phyloP scores from a whole-genome alignment of 148 eudicot genomes.

The Nyssa sinensis region DNA sequence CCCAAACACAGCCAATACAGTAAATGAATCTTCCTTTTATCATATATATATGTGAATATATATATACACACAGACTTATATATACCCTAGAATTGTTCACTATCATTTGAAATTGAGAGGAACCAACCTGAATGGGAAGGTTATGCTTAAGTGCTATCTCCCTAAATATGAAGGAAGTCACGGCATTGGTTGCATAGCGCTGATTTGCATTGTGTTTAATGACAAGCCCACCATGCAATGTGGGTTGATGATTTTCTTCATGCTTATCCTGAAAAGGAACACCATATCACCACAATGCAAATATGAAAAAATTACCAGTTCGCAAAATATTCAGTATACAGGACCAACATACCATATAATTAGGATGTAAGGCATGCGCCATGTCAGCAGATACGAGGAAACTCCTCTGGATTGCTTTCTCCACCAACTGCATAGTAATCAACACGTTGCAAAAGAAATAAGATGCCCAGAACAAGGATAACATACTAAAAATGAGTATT shows the following conservation, averaged over 20 bases:
- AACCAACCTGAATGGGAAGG: slow-evolving; percentile 80
- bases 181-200: slow-evolving; percentile 96
- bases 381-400: slow-evolving; percentile 96
- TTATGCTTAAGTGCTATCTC: slow-evolving; percentile 77
- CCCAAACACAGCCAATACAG: background rate
- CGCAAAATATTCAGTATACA: background rate
- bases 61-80: too few species aligned
- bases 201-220: slow-evolving; percentile 97
- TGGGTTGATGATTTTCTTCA: slow-evolving; percentile 98
- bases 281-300: background rate
- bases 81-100: background rate
- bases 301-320: background rate
- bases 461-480: background rate
- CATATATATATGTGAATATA: too few species aligned
- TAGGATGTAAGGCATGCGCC: slow-evolving; percentile 99
- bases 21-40: background rate
- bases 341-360: slow-evolving; percentile 64
- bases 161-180: slow-evolving; percentile 87
- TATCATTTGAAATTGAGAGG: background rate
- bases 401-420: slow-evolving; percentile 83
- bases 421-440: slow-evolving; percentile 51
- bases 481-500: background rate
- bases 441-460: slow-evolving; percentile 2
- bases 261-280: slow-evolving; percentile 72
- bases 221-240: slow-evolving; percentile 89